Conservation (phyloP, 2,329 filamentous ascomycete genomes). For the Neopestalotiopsis clavispora region DNA sequence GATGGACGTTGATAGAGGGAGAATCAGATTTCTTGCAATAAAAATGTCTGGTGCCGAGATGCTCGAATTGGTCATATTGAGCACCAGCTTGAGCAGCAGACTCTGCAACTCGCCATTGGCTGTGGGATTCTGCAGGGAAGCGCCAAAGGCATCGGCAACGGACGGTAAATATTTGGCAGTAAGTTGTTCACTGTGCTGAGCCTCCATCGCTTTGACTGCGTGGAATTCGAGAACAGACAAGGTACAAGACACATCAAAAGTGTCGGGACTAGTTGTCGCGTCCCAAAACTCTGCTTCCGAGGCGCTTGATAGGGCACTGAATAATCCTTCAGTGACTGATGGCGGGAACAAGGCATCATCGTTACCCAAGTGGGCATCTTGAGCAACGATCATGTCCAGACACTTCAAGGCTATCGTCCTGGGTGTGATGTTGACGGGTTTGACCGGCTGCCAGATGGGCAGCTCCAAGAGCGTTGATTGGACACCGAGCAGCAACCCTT, state of each 20-base stretch:
- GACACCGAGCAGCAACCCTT: constrained; percentile 59
- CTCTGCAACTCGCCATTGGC: constrained; percentile 46
- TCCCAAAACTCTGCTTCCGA: constrained; percentile 41
- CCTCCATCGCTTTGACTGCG: constrained; percentile 53
- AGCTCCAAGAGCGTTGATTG: constrained; percentile 57
- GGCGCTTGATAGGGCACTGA: constrained; percentile 46
- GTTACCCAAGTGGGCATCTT: constrained; percentile 52
- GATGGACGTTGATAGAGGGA: constrained; percentile 53
- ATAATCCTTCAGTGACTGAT: constrained; percentile 53
- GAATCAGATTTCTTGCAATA: constrained; percentile 61
- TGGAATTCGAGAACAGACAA: constrained; percentile 60
- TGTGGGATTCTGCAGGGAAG: constrained; percentile 39
- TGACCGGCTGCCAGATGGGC: constrained; percentile 63
- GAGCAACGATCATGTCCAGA: constrained; percentile 61
- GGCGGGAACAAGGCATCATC: constrained; percentile 54
- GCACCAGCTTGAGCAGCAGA: constrained; percentile 70
- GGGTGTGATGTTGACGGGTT: constrained; percentile 60
- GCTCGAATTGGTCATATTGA: constrained; percentile 88
- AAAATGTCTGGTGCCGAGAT: constrained; percentile 71
- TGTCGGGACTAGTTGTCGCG: constrained; percentile 37
- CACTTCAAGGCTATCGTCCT: constrained; percentile 68
- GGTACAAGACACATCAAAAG: constrained; percentile 43
- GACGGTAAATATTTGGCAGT: constrained; percentile 55
- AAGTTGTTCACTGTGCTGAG: constrained; percentile 46
- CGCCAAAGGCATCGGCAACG: constrained; percentile 53